Base-by-base conservation (phyloP, 2,329 filamentous ascomycete species). In the Cadophora gregata region DNA sequence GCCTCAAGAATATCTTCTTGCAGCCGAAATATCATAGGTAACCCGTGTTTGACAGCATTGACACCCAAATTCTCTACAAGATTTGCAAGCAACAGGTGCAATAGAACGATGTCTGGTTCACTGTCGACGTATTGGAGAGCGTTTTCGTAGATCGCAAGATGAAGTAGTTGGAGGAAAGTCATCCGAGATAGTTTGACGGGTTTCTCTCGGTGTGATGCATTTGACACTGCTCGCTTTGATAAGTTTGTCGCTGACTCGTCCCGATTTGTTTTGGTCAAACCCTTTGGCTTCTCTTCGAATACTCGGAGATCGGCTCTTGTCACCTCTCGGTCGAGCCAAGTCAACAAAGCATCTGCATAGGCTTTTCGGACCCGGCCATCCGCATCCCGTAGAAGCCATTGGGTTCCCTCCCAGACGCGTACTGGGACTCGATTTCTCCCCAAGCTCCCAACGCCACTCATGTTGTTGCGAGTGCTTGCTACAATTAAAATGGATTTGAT, bases 331-430 rank as follows among this genome's bases (percentile, higher is more conserved):
- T 91, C 87, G 62, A 97, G 83, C 93, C 95, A 99, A 0, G 91
- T 92, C 48, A 92, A 78, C 19, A 98, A 79, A 4, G 93, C 92
- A 77, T 97, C 93, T 7, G 90, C 87, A 73, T 98, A 99, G 0
- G 93, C 92, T 76, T 90, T 90, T 63, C 94, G 88, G 38, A 98
- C 93, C 36, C 88, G 84, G 36, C 88, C 88, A 73, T 94, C 90
- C 0, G 88, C 84, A 74, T 97, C 95, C 45, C 91, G 89, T 24
- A 98, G 81, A 53, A 98, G 86, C 92, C 93, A 97, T 69, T 97
- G 93, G 0, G 94, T 97, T n/a, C 93, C 93, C 78, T 98, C 94
- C 96, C 96, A 99, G 0, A 94, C 91, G 63, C 91, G 86, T 9
- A 97, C 84, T 0, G 92, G 89, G 0, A 96, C 92, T 48, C 84